phyloP scores from a whole-genome alignment of 305 asterid species.

The Plantago coronopus region DNA sequence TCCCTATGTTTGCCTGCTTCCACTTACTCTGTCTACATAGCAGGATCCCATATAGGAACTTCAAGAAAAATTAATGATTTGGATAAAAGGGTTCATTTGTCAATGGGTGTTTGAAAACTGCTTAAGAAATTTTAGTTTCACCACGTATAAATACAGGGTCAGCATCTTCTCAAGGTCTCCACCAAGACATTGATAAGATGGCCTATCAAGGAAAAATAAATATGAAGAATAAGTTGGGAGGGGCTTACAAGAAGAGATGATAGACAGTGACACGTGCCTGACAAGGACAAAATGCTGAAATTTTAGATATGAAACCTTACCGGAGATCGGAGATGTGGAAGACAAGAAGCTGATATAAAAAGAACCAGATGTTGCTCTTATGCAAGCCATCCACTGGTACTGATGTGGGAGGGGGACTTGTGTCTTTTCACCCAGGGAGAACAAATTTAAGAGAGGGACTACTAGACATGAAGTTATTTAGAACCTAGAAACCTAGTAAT shows the following conservation, averaged over 20 bases:
- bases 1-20: conserved; percentile 1
- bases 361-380: conserved; percentile 35
- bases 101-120: conserved; percentile 1
- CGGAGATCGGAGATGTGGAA: conserved; percentile 29
- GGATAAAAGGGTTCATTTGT: conserved; percentile 2
- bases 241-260: conserved; percentile 18
- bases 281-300: conserved; percentile 23
- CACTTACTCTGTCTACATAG: not conserved
- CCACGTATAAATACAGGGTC: conserved; percentile 2
- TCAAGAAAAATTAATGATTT: not conserved
- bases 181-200: conserved; percentile 8
- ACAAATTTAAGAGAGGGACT: conserved; percentile 20
- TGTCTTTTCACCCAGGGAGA: conserved; percentile 37
- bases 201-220: conserved; percentile 17
- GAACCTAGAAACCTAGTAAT: conserved; percentile 2
- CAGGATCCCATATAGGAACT: conserved; percentile 4
- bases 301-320: conserved; percentile 31
- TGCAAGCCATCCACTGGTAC: conserved; percentile 55
- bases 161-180: conserved; percentile 4
- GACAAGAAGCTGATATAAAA: conserved; percentile 33
- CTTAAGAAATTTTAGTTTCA: not conserved
- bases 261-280: conserved; percentile 14
- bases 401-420: conserved; percentile 48
- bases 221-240: conserved; percentile 13
- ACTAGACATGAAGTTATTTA: conserved; percentile 10